These are phyloP conservation scores for Gymnopilus dilepis DNA, from an alignment of 768 basidiomycete species.

Conservation along the genomic window DNA sequence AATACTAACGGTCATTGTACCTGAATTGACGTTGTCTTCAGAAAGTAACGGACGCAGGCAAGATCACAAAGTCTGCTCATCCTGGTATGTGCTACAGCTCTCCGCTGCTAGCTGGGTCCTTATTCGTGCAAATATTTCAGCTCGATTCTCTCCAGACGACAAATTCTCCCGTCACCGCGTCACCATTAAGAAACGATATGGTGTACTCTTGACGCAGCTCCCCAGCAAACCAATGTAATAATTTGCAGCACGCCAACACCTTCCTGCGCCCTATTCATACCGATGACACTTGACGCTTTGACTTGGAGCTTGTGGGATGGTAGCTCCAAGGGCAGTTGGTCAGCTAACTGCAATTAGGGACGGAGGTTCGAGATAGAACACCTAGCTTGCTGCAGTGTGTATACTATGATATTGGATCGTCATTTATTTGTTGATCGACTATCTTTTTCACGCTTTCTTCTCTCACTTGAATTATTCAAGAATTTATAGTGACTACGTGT, in stretches of 20 bases:
- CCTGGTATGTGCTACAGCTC: constrained; percentile 74
- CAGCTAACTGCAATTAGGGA: no score
- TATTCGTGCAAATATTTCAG: constrained; percentile 45
- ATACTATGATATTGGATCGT: no score
- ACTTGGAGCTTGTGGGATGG: background rate
- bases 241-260: background rate
- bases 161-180: constrained; percentile 98
- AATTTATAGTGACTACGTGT: no score
- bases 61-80: constrained; percentile 94
- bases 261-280: no score
- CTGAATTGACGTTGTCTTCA: constrained; percentile 33
- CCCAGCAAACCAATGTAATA: constrained; percentile 86
- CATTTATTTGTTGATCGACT: no score
- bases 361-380: background rate
- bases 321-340: background rate
- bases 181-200: constrained; percentile 93
- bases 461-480: no score
- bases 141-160: constrained; percentile 98
- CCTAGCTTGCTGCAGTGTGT: no score
- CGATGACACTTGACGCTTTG: no score
- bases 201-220: constrained; percentile 87
- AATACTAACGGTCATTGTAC: background rate
- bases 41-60: constrained; percentile 86
- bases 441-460: no score
- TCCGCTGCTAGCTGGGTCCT: background rate